Evolutionary conservation across 176 grass and related monocot species (phyloP), one percentile per base, ranked within the genome.

Genomic region (Musa acuminata): DNA sequence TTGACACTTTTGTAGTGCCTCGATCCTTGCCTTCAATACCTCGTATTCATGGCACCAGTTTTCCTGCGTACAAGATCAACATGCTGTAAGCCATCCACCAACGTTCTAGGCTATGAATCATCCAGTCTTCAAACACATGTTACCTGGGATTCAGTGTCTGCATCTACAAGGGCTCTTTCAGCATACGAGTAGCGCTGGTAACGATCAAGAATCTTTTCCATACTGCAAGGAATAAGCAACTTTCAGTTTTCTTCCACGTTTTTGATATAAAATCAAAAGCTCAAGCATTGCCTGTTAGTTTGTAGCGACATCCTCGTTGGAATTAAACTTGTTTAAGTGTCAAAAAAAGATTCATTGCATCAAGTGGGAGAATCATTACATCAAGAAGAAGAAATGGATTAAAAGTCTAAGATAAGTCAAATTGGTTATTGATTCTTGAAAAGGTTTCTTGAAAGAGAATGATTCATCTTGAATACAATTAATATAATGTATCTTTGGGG

Each of bases 151-250:
- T 79, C 73, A 79, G 59, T 70, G 66, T 68, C 80, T 85, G 75
- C 71, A 69, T 91, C 91, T 20, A 82, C 64, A 22, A 84, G 67
- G n/a, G 84, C 88, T 85, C 77, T 99, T 87, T 91, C 91, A 78
- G 89, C 88, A 53, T 85, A 85, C 52, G 88, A 89, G 78, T 89
- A 91, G 11, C 76, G 84, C 43, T 91, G 86, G 74, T 95, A 99
- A 19, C 90, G 88, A 54, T 87, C 96, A 84, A 99, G 82, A 89
- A 89, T 94, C 59, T 77, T 79, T 77, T 99, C 96, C 88, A 95
- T 94, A 50, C 85, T 91, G 72, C 69, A 27, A 78, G 81, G 62
- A 73, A 67, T 14, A 52, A 72, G 4, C 12, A 12, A 11, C 9
- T 53, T 23, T 52, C n/a, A 23, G 21, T 13, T 13, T 52, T 50